Evolutionary conservation across 106 monocot species (phyloP), one percentile per base, ranked within the genome.

Genomic region (Dioscorea zingiberensis): DNA sequence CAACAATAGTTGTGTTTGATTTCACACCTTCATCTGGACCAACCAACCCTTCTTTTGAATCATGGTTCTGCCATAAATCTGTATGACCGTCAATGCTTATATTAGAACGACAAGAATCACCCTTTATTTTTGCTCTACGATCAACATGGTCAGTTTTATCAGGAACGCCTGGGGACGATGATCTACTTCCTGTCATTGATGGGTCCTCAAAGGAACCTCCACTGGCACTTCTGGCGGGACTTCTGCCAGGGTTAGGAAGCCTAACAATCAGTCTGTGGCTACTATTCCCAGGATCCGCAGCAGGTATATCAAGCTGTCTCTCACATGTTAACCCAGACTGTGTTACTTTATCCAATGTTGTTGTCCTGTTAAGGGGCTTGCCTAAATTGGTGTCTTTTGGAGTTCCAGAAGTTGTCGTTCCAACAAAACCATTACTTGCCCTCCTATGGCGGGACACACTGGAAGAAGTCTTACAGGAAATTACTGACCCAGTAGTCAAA

Each of bases 211-310:
- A 63, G 48, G 73, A 71, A 71, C 81, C 81, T 47, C 70, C 79
- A 68, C 77, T 69, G 15, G 74, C 77, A 78, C 72, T 73, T 49
- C 48, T 70, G 23, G 71, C 74, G 57, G 80, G 84, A 58, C 80
- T 88, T 3, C 74, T 70, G 24, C 75, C 88, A 77, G 76, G 84
- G 58, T 91, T 85, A 44, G 82, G 87, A 76, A 95, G 69, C 74
- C 91, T 82, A 49, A 95, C 87, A 78, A 95, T 85, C 74, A 95
- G 61, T 54, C 83, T 85, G 48, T 87, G 90, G 60, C 57, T 75
- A 38, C 38, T 38, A 61, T 77, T 91, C n/a, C 69, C 82, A 67
- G 71, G 67, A 26, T 91, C 94, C 22, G 55, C 59, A 75, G 27
- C 23, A 66, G 75, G 70, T 8, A 44, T 13, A 68, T 94, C 87